Conservation (phyloP, 2,329 filamentous ascomycete genomes). For the Colletotrichum sp. region DNA sequence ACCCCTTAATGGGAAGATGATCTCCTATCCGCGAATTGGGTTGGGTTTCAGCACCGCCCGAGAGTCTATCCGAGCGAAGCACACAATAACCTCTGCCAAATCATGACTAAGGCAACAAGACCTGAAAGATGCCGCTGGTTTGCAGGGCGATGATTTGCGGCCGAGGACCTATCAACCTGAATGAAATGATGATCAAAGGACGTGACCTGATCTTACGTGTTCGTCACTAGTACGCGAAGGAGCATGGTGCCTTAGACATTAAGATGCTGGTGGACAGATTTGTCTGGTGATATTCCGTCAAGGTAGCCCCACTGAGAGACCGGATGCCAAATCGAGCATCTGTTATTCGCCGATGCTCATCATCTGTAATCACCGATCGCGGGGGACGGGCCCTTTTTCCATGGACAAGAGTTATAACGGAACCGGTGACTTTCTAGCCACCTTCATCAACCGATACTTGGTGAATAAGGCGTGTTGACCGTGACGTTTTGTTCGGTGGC, state of each 20-base stretch:
- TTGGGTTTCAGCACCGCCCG: slow-evolving; percentile 16
- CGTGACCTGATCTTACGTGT: not conserved
- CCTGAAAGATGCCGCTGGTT: not conserved
- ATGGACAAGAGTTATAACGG: not conserved
- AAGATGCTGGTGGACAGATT: not conserved
- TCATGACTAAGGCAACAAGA: not conserved
- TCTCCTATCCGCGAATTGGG: not conserved
- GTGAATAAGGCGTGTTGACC: not conserved
- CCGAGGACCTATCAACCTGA: not conserved
- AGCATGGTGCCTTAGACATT: not conserved
- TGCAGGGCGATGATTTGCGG: not conserved
- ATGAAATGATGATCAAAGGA: not conserved
- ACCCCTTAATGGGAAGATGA: not conserved
- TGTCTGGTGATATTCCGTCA: not conserved
- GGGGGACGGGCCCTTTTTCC: not conserved
- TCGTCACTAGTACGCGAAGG: not conserved
- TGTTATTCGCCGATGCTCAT: not conserved
- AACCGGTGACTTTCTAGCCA: not conserved
- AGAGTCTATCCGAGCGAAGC: slow-evolving; percentile 8
- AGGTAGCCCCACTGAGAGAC: not conserved
- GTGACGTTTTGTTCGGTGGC: slow-evolving; percentile 8
- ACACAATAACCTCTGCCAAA: not conserved
- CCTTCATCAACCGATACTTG: not conserved
- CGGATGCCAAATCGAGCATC: not conserved
- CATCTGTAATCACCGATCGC: not conserved